Conservation (phyloP, 140 eudicot genomes). For the Cichorium intybus region DNA sequence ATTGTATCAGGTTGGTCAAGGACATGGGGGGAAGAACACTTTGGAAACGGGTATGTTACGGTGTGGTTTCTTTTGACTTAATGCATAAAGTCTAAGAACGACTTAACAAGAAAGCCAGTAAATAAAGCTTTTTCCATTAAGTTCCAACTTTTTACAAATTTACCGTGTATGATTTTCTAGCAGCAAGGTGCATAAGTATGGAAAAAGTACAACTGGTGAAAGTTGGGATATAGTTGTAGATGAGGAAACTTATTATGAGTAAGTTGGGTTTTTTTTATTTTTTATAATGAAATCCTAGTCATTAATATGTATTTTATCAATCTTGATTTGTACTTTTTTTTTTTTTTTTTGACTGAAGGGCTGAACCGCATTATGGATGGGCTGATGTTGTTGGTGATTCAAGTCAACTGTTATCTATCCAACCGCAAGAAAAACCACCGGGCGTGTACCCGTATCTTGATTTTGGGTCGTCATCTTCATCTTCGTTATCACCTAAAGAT, state of each 20-base stretch:
- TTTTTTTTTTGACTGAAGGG: slow-evolving; percentile 32
- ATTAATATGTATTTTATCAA: not conserved
- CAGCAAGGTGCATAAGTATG: slow-evolving; percentile 95
- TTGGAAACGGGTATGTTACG: slow-evolving; percentile 94
- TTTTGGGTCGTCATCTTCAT: slow-evolving; percentile 41
- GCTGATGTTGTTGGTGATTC: slow-evolving; percentile 86
- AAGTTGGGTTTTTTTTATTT: slow-evolving; percentile 26
- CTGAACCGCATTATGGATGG: slow-evolving; percentile 89
- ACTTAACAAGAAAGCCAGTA: too few relatives aligned
- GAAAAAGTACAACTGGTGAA: slow-evolving; percentile 90
- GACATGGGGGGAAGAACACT: slow-evolving; percentile 99
- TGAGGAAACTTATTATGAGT: slow-evolving; percentile 89
- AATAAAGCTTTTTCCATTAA: too few relatives aligned
- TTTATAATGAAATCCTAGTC: not conserved
- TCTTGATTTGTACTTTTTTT: slow-evolving; percentile 38
- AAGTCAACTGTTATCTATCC: slow-evolving; percentile 65
- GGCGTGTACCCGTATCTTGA: slow-evolving; percentile 74
- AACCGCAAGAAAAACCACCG: slow-evolving; percentile 79
- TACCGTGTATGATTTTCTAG: slow-evolving; percentile 17
- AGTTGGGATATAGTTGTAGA: slow-evolving; percentile 93
- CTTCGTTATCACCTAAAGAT: slow-evolving; percentile 26
- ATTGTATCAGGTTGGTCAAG: slow-evolving; percentile 89
- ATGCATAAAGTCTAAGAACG: too few relatives aligned
- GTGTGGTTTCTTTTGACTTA: too few relatives aligned
- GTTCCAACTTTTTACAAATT: too few relatives aligned